phyloP scores from a whole-genome alignment of 768 basidiomycete species.

The Russula virescens region DNA sequence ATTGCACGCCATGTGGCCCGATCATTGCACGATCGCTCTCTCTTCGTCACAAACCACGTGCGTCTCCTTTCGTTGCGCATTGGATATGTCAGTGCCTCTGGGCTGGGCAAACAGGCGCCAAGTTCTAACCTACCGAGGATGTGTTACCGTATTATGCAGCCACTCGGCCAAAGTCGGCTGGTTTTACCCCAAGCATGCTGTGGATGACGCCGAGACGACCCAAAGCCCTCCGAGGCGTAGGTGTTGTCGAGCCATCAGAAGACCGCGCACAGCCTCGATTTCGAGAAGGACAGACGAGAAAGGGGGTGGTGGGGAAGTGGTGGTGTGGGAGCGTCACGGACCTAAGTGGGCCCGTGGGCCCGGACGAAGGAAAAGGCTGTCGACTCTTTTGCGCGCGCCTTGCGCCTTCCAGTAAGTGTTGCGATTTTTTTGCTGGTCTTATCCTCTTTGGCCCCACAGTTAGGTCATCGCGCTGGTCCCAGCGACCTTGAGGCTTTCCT shows the following conservation, averaged over 20 bases:
- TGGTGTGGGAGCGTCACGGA: not conserved
- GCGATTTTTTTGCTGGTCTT: not conserved
- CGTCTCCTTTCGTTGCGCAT: not conserved
- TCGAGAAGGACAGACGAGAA: not conserved
- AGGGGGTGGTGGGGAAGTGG: not conserved
- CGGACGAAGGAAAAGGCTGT: not conserved
- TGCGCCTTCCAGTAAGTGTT: not conserved
- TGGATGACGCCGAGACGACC: not conserved
- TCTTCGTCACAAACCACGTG: constrained; percentile 6
- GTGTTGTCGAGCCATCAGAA: constrained; percentile 4
- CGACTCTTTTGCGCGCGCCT: not conserved
- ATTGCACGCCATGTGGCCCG: not conserved
- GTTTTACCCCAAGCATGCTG: not conserved
- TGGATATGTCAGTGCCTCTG: not conserved
- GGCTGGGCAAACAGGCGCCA: not conserved
- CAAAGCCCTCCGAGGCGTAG: not conserved
- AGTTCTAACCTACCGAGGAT: constrained; percentile 13
- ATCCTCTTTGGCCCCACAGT: constrained; percentile 2
- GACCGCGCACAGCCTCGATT: not conserved
- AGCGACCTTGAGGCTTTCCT: not conserved
- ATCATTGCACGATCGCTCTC: not conserved
- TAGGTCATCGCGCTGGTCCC: not conserved
- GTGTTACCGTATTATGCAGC: not conserved
- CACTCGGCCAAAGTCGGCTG: not conserved
- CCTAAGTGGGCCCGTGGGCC: not conserved